Evolutionary conservation across 148 eudicot genomes (phyloP), one percentile per base, ranked within the genome.

Genomic region (Rhododendron simsii): DNA sequence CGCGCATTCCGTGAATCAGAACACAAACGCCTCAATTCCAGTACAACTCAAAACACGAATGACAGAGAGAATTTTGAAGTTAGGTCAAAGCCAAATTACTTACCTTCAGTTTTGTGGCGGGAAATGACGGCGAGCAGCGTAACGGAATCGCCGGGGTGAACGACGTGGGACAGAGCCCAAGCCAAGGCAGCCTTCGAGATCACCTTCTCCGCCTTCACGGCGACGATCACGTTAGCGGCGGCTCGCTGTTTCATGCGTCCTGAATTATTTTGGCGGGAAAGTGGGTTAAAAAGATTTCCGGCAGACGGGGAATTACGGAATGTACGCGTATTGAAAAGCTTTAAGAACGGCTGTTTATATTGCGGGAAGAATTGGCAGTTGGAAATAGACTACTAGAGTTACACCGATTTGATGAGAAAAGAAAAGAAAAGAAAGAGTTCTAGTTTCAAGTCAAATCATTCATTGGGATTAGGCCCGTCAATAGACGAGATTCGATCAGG

Each of bases 151-250:
- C 96, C 94, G 12, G 96, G 96, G 10, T 89, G 93, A 73, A 88
- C 96, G 2, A 93, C 96, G 87, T 94, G 98, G 80, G 93, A 90
- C 15, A 96, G 93, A 16, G 98, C 96, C 98, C 98, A 96, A 81
- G 95, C 89, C 33, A 96, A 88, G 63, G 93, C 95, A 3, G 90
- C 89, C 83, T 93, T 93, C 8, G 94, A 90, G 85, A 96, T 91
- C 78, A 86, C 87, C 83, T 90, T 88, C 89, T 93, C 95, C 5
- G 98, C 98, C 84, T 91, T 95, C 15, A 96, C 91, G 59, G 98
- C 98, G 8, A 96, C 98, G 23, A 96, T 92, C 51, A 95, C 94
- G 48, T 87, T 81, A 55, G 88, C 91, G 30, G 94, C 83, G 84
- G 88, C 83, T 45, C 87, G 85, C 21, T 80, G 89, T 15, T 21